Evolutionary conservation across 2,329 filamentous ascomycete species (phyloP), one percentile per base, ranked within the genome.

Genomic region (Fusarium piperis): DNA sequence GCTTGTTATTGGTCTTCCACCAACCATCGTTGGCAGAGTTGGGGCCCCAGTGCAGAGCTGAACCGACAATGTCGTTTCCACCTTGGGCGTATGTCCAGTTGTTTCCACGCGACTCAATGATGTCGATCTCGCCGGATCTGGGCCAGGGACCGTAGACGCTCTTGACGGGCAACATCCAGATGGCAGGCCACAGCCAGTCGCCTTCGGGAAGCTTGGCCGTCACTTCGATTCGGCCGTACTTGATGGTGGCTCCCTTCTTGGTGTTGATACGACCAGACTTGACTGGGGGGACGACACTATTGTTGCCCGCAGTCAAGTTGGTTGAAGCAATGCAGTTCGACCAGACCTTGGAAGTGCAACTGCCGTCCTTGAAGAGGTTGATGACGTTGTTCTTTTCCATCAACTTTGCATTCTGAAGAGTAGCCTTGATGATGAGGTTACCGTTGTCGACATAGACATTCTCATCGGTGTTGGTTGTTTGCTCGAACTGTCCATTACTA

Each of bases 121-220:
- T 93, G 79, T 97, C 94, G 58, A 97, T 96, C 81, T 96, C 93
- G 51, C 94, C 94, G 10, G 92, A 94, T 9, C 85, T 82, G 2
- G 94, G 94, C 94, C 94, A 97, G 1, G 86, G 76, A 1, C 94
- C 94, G 78, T 96, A 97, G 0, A 84, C 90, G 60, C 90, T 86
- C 46, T 91, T 85, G 52, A 89, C 89, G 1, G 94, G 94, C 84
- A 96, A 85, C 92, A 97, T 93, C 92, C 93, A 95, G 76, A 97
- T 95, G n/a, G 93, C 93, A 3, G 94, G 94, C 94, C 94, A 96
- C 12, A 97, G 86, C 94, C 94, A 96, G 82, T 96, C 93, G 60
- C 94, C 94, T 53, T 85, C 81, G 6, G 94, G 93, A 30, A 96
- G 83, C 81, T 91, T 91, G 28, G 94, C 94, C 2, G 87, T 90